Conservation (phyloP, 1,139 yeast genomes). For the Geotrichum klebahnii region DNA sequence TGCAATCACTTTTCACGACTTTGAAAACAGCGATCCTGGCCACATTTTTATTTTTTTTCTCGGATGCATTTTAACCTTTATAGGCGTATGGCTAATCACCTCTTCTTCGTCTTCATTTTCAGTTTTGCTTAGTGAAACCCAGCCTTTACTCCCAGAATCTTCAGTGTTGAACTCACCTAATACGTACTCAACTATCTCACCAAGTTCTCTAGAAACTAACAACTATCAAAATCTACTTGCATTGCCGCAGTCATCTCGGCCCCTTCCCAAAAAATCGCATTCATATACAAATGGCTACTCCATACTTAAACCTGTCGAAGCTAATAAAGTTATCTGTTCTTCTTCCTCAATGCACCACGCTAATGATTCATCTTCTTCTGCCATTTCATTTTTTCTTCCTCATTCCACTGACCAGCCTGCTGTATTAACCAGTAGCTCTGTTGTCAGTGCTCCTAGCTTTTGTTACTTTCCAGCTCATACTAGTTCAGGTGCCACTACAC, state of each 20-base stretch:
- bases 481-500: background rate
- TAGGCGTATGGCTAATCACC: slow-evolving; percentile 44
- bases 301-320: background rate
- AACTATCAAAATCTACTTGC: too few relatives aligned
- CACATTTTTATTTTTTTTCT: slow-evolving; percentile 33
- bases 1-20: slow-evolving; percentile 42
- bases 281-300: background rate
- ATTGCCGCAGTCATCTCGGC: slow-evolving; percentile 2
- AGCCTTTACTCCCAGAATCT: slow-evolving; percentile 8
- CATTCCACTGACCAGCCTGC: background rate
- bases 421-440: background rate
- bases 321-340: too few relatives aligned
- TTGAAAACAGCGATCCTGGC: slow-evolving; percentile 32
- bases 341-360: background rate
- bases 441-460: background rate
- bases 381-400: background rate
- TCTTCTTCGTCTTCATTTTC: slow-evolving; percentile 14
- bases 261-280: slow-evolving; percentile 2
- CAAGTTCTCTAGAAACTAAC: background rate
- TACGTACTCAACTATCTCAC: background rate
- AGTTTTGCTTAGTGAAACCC: background rate
- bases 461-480: background rate
- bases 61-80: slow-evolving; percentile 41
- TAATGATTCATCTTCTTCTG: background rate
- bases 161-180: slow-evolving; percentile 2